Evolutionary conservation across 192 early-diverging fungal genomes (phyloP).

Genomic region (Gonapodya sp.): DNA sequence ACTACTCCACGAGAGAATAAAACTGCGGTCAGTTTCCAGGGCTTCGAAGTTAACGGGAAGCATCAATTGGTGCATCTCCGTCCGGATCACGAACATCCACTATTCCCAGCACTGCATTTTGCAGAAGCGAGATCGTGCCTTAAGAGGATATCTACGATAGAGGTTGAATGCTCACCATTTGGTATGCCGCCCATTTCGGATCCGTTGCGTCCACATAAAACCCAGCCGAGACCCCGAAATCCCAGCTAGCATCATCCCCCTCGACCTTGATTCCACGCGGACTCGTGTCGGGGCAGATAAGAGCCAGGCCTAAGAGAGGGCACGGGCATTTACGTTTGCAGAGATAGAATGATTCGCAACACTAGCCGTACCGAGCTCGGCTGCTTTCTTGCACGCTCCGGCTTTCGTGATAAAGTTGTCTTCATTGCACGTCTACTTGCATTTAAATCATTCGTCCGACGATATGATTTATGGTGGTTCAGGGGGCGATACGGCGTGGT

Average conservation of each 20-base stretch:
- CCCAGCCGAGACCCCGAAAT: slow-evolving; percentile 55
- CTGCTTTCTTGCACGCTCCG: slow-evolving; percentile 54
- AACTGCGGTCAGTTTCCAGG: neutral
- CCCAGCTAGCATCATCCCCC: slow-evolving; percentile 61
- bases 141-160: neutral
- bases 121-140: neutral
- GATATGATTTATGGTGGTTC: too few relatives aligned
- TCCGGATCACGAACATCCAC: slow-evolving; percentile 57
- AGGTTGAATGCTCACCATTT: slow-evolving; percentile 21
- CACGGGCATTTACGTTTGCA: too few relatives aligned
- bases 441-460: neutral
- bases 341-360: too few relatives aligned
- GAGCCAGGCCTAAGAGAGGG: slow-evolving; percentile 34
- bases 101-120: too few relatives aligned
- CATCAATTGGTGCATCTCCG: slow-evolving; percentile 43
- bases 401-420: slow-evolving; percentile 88
- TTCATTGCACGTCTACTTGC: slow-evolving; percentile 48
- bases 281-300: slow-evolving; percentile 79
- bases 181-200: slow-evolving; percentile 60
- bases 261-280: slow-evolving; percentile 61
- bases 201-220: slow-evolving; percentile 67
- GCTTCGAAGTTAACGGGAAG: neutral
- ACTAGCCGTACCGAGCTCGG: slow-evolving; percentile 38
- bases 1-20: neutral
- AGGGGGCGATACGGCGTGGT: too few relatives aligned